These are phyloP conservation scores for Cercospora zeina DNA, from an alignment of 2,329 filamentous ascomycete species.

Conservation along the genomic window DNA sequence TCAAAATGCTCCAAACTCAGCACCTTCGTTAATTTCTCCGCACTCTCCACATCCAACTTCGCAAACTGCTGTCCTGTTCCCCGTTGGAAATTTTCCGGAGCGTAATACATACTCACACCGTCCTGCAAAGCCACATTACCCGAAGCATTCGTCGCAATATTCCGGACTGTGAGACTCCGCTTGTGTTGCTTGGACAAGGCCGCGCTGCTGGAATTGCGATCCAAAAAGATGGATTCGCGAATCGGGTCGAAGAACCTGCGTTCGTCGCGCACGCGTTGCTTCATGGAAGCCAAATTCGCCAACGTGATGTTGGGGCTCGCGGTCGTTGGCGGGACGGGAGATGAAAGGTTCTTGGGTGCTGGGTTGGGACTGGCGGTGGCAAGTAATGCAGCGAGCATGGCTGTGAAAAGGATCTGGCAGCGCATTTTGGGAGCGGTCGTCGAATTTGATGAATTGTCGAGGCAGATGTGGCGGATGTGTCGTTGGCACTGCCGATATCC, in stretches of 20 bases:
- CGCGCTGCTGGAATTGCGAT: not conserved
- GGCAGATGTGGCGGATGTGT: not conserved
- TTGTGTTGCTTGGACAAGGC: not conserved
- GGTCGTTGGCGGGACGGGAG: not conserved
- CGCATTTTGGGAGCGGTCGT: not conserved
- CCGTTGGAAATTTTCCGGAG: not conserved
- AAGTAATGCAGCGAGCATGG: not conserved
- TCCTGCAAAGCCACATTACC: slow-evolving; percentile 15
- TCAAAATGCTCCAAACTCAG: slow-evolving; percentile 13
- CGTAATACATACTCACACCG: slow-evolving; percentile 9
- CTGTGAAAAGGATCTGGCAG: not conserved
- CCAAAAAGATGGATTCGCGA: not conserved
- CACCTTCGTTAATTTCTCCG: slow-evolving; percentile 7
- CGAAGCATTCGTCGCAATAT: not conserved
- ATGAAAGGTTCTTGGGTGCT: not conserved
- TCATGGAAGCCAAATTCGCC: not conserved
- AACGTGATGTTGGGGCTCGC: not conserved
- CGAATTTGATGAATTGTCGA: not conserved
- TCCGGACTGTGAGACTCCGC: slow-evolving; percentile 4
- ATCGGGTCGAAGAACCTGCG: slow-evolving; percentile 13
- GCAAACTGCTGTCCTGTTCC: slow-evolving; percentile 4
- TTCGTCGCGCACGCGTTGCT: not conserved
- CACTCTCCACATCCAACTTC: slow-evolving; percentile 6
- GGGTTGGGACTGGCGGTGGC: not conserved
- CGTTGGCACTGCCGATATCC: not conserved